Base-by-base conservation (phyloP, 2,329 filamentous ascomycete species). In the Nannizzia gypsea region DNA sequence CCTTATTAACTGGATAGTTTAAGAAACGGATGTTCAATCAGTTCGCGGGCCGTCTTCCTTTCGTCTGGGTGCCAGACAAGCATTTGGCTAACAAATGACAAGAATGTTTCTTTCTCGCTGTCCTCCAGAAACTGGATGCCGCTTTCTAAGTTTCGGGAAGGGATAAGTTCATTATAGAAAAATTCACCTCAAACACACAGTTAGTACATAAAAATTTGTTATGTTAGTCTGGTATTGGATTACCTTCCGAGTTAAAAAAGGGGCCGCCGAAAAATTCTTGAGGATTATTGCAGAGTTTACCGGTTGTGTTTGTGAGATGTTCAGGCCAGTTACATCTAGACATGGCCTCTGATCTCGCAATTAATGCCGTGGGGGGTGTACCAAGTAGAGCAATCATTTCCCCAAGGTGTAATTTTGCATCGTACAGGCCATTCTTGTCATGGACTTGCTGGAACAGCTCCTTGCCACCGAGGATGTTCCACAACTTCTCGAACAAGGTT, bases 311-410 rank as follows among this genome's bases (percentile, higher is more conserved):
- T 67, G 60, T 60, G 75, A 60, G 6, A 76, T 50, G 60, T 71
- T 68, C 59, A 63, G 66, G 46, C 71, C 72, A 4, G 74, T 73
- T 44, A 67, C 68, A 13, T 73, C 74, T 1, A 77, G 64, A 60
- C 77, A 66, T 17, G 68, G 70, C 58, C 75, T 74, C 67, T 77
- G 77, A 62, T 77, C 68, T 65, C 64, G 36, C 63, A 63, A 40
- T 58, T 56, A 67, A 64, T 57, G 65, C 60, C 1, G 38, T 56
- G 8, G 66, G 22, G 31, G 63, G 63, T 6, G 54, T 57, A 2
- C 63, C 61, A 59, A 64, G 56, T 11, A 64, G 40, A 22, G 67
- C 63, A 8, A 65, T 60, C 38, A 70, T 62, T 57, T 69, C 67
- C 28, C 67, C 67, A 20, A 70, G 57, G 56, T 67, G 67, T n/a